Base-by-base conservation (phyloP, 805 yeast genomes). In the Myxozyma neotropica region DNA sequence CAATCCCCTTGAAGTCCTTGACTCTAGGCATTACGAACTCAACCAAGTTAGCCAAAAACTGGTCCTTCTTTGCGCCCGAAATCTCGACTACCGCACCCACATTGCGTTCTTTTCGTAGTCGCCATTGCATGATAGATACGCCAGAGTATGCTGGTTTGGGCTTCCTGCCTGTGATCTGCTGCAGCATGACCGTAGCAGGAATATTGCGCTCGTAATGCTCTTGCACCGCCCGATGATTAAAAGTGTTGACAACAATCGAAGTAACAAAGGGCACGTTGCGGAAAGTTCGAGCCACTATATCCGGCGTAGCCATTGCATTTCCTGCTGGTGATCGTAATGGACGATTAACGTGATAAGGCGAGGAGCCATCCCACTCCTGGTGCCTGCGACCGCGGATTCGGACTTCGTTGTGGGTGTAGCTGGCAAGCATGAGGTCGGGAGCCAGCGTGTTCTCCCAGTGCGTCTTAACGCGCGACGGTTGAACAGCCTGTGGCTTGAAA, bases 11-110 rank as follows among this genome's bases (percentile, higher is more conserved):
- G 74, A 88, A 94, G 51, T 90, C 89, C 81, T 96, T 86, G 58
- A 92, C 84, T 74, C 96, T 83, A 48, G 99, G 99, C 68, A 94
- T 80, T 19, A 94, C 98, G 64, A 95, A 77, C 75, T 94, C 99
- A 1, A 96, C 85, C 68, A 94, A 77, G 0, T 98, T 93, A 5
- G 88, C 74, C 59, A 94, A 70, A 70, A 95, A 94, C 76, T 91
- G 97, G 57, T 85, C 77, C 85, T 92, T 88, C 55, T 88, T 87
- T 66, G 85, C 81, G 47, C 97, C 99, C 33, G 78, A 78, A 56
- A 95, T 77, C 59, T 81, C 83, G 13, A 86, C 86, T 70, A 88
- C 88, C 55, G 95, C 96, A 55, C 99, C 99, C 83, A 95, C 88
- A 52, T 86, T 86, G 79, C 84, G 86, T 40, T 97, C 96, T 50